A percentile compares a stretch with the other conserved stretches of the same genome.
phyloP scores from a whole-genome alignment of 371 early-diverging fungal species.

The Mortierella sp. region DNA sequence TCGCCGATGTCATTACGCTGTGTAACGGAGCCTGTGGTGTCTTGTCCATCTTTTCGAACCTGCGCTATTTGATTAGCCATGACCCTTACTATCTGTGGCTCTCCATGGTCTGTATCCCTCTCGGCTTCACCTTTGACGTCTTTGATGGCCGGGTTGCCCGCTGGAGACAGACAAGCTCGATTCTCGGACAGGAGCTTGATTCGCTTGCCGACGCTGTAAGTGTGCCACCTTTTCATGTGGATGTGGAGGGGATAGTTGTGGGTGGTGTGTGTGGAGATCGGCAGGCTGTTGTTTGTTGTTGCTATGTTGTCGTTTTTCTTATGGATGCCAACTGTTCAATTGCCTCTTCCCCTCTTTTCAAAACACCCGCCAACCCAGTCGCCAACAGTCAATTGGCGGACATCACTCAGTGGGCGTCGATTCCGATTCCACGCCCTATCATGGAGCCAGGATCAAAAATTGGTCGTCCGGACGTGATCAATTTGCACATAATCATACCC shows the following conservation, averaged over 20 bases:
- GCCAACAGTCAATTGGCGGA: not conserved
- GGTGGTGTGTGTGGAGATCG: not conserved
- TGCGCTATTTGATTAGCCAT: slow-evolving; percentile 83
- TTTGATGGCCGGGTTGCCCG: slow-evolving; percentile 93
- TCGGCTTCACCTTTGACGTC: slow-evolving; percentile 86
- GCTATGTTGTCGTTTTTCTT: not conserved
- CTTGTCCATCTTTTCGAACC: slow-evolving; percentile 82
- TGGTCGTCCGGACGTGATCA: too few species aligned
- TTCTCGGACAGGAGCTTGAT: slow-evolving; percentile 86
- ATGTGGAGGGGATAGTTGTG: not conserved
- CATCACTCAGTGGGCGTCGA: not conserved
- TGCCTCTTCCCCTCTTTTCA: not conserved
- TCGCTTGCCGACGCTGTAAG: slow-evolving; percentile 89
- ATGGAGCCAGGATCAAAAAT: not conserved
- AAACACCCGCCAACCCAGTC: not conserved
- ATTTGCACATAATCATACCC: too few species aligned
- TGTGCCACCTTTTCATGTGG: not conserved
- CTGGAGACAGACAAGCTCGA: slow-evolving; percentile 82
- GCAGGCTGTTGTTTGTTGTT: not conserved
- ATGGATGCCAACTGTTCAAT: not conserved
- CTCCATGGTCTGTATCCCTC: slow-evolving; percentile 82
- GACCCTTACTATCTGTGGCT: slow-evolving; percentile 73
- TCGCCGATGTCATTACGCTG: slow-evolving; percentile 90
- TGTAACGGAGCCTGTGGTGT: slow-evolving; percentile 90
- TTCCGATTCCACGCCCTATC: not conserved